phyloP scores from a whole-genome alignment of 768 basidiomycete genomes.

The Boletus rex-veris region DNA sequence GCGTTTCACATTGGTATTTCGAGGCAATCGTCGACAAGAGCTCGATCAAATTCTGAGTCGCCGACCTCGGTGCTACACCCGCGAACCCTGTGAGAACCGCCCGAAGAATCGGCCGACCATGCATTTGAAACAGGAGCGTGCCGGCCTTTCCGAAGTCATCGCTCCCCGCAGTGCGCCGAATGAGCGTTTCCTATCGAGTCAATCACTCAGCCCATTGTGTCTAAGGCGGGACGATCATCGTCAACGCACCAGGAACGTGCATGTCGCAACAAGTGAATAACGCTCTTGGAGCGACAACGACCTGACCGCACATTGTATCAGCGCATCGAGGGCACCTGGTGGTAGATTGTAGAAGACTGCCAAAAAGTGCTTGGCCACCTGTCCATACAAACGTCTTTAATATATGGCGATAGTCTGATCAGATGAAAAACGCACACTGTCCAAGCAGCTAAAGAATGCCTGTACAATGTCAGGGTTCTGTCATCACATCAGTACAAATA shows the following conservation, averaged over 20 bases:
- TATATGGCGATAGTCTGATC: background rate
- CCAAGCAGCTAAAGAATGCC: slow-evolving; percentile 81
- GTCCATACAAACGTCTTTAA: background rate
- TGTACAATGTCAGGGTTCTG: slow-evolving; percentile 93
- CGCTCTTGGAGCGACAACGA: slow-evolving; percentile 75
- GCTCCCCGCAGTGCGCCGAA: slow-evolving; percentile 60
- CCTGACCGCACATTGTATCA: slow-evolving; percentile 66
- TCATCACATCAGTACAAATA: slow-evolving; percentile 5
- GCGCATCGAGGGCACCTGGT: slow-evolving; percentile 56
- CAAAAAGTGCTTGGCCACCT: slow-evolving; percentile 59
- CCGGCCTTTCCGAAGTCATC: slow-evolving; percentile 59
- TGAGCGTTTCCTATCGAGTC: slow-evolving; percentile 50
- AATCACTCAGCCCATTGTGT: background rate
- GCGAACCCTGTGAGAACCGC: slow-evolving; percentile 80
- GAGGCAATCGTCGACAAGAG: slow-evolving; percentile 65
- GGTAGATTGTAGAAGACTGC: slow-evolving; percentile 60
- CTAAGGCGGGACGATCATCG: background rate
- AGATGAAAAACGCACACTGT: slow-evolving; percentile 49
- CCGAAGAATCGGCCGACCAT: slow-evolving; percentile 67
- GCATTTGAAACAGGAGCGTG: slow-evolving; percentile 45
- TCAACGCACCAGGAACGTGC: slow-evolving; percentile 74
- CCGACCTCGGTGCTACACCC: slow-evolving; percentile 78
- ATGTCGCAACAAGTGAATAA: slow-evolving; percentile 79
- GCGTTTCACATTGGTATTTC: slow-evolving; percentile 51
- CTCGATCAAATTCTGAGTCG: slow-evolving; percentile 80